A percentile compares a stretch with the other conserved stretches of the same genome.
Conservation (phyloP, 2,329 filamentous ascomycete genomes). For the Madurella fahalii region DNA sequence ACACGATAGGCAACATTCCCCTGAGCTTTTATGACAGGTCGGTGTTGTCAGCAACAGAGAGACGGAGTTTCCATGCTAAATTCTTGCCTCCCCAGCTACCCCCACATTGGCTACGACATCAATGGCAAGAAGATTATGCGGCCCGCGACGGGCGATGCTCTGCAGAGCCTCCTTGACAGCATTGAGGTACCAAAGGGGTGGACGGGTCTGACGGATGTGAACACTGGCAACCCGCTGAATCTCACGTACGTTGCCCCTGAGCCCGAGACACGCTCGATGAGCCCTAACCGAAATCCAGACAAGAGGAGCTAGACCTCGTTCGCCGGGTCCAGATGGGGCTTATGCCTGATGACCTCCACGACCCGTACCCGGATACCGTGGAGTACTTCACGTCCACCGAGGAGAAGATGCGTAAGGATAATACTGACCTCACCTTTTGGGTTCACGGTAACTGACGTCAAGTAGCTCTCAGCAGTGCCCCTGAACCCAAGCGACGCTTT, state of each 20-base stretch:
- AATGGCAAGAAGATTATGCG: conserved; percentile 98
- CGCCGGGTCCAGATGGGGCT: conserved; percentile 87
- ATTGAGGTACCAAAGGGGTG: conserved; percentile 97
- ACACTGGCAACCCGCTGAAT: conserved; percentile 88
- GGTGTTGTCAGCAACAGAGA: not conserved
- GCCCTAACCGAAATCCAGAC: conserved; percentile 41
- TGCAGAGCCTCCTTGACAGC: conserved; percentile 90
- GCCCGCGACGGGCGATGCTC: conserved; percentile 85
- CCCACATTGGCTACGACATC: conserved; percentile 98
- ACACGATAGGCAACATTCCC: conserved; percentile 94
- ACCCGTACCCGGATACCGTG: conserved; percentile 88
- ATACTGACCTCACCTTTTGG: not conserved
- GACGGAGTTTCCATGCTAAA: not conserved
- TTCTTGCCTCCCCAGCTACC: conserved; percentile 50
- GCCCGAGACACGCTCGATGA: not conserved
- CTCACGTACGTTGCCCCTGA: conserved; percentile 38
- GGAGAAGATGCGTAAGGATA: conserved; percentile 70
- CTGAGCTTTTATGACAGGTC: conserved; percentile 86
- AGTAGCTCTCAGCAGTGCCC: conserved; percentile 73
- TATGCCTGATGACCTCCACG: conserved; percentile 79
- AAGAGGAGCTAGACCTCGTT: conserved; percentile 84
- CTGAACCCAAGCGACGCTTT: conserved; percentile 93
- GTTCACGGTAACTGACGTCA: conserved; percentile 2
- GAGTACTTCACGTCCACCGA: conserved; percentile 90
- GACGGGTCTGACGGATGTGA: conserved; percentile 91